Conservation (phyloP, 768 basidiomycete species). For the Cystobasidium onofrii region DNA sequence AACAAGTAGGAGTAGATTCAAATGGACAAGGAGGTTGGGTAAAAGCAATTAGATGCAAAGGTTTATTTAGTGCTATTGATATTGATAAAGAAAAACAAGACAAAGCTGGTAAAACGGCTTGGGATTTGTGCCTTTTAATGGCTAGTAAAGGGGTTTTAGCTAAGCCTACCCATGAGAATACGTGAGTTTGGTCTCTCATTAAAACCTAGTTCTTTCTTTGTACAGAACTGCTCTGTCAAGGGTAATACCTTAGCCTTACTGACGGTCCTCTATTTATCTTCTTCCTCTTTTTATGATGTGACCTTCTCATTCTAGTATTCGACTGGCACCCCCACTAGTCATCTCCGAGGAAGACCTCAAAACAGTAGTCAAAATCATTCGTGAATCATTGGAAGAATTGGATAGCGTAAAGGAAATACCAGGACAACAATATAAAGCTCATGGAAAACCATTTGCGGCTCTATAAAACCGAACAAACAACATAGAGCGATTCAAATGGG, state of each 20-base stretch:
- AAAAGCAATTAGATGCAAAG: slow-evolving; percentile 50
- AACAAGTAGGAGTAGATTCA: background rate
- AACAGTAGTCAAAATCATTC: slow-evolving; percentile 67
- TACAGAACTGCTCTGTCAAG: too few species aligned
- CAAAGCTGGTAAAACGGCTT: slow-evolving; percentile 68
- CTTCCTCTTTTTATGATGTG: background rate
- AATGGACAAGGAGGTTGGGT: slow-evolving; percentile 26
- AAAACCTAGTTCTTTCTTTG: too few species aligned
- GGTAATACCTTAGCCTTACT: too few species aligned
- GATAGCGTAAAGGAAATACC: slow-evolving; percentile 54
- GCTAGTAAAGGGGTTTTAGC: slow-evolving; percentile 86
- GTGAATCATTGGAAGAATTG: slow-evolving; percentile 66
- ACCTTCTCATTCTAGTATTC: slow-evolving; percentile 55
- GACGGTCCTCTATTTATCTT: background rate
- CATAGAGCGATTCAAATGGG: too few species aligned
- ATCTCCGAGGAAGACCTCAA: slow-evolving; percentile 78
- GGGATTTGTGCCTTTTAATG: slow-evolving; percentile 88
- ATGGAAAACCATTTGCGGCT: slow-evolving; percentile 15
- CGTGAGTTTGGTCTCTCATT: too few species aligned
- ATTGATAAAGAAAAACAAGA: slow-evolving; percentile 71
- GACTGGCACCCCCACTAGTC: slow-evolving; percentile 90
- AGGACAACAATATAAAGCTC: background rate
- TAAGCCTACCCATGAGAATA: slow-evolving; percentile 92
- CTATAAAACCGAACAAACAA: too few species aligned
- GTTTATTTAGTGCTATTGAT: slow-evolving; percentile 85